Evolutionary conservation across 768 basidiomycete species (phyloP), one percentile per base, ranked within the genome.

Genomic region (Cystofilobasidium capitatum): DNA sequence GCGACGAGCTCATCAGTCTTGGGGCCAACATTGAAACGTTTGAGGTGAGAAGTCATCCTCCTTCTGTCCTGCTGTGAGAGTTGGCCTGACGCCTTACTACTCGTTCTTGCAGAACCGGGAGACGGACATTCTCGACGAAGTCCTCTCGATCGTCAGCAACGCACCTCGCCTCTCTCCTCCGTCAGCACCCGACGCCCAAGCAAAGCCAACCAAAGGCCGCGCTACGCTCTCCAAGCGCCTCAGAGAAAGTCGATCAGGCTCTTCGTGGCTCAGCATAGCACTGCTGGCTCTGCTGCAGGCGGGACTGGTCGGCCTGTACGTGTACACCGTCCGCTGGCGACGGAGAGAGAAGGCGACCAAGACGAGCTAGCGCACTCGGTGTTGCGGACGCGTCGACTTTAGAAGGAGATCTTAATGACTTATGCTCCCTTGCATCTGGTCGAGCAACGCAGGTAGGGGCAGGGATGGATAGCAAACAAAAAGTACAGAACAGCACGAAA

Each of bases 1-100:
- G 68, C 9, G 29, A 42, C 44, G 68, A 69, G 31, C 57, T 69
- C 2, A 51, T 58, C n/a, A 33, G 57, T 26, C 36, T 69, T 14
- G 63, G 62, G 10, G 29, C 33, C 29, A 69, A 65, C 62, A 69
- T 69, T 26, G 68, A 69, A 35, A 39, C 44, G 16, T 60, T 69
- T 47, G 68, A 69, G 58, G 68, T 69, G 10, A 31, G 58, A n/a
- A n/a, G n/a, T n/a, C n/a, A n/a, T n/a, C 40, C 36, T n/a, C 29
- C 26, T 12, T 8, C 35, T 4, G n/a, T 36, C 16, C 31, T 22
- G 4, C 22, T 3, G 36, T 5, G 6, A 8, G 3, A 24, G 42
- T 36, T 12, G 12, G 20, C n/a, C 40, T 4, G 39, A 40, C 31
- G 47, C 49, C 24, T 37, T 29, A 31, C 6, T 33, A 5, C 35